Percentiles rank a stretch among this genome's conserved stretches.
Conservation (phyloP, 164 flowering plant genomes). For the Platanus orientalis region DNA sequence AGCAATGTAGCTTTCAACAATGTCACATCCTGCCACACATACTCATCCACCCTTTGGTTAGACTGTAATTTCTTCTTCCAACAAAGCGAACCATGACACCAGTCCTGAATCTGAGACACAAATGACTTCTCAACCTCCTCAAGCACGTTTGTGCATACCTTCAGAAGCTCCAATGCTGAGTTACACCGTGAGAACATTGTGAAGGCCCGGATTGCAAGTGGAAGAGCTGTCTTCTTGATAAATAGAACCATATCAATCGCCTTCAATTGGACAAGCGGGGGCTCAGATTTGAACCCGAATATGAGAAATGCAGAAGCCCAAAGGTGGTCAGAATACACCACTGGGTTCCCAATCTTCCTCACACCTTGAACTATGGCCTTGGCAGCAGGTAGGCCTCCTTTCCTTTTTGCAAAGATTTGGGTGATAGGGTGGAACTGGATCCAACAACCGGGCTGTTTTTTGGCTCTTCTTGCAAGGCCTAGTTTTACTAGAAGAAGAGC, state of each 20-base stretch:
- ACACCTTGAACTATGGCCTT: conserved; percentile 63
- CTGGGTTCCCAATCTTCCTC: conserved; percentile 50
- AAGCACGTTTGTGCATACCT: conserved; percentile 79
- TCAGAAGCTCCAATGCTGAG: conserved; percentile 75
- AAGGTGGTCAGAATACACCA: conserved; percentile 51
- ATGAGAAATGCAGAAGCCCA: conserved; percentile 87
- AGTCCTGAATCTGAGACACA: conserved; percentile 76
- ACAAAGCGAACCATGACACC: conserved; percentile 76
- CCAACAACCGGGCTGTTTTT: conserved; percentile 47
- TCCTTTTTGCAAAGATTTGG: conserved; percentile 48
- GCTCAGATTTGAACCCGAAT: conserved; percentile 85
- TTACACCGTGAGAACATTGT: conserved; percentile 72
- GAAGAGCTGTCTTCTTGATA: conserved; percentile 69
- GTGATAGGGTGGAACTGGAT: conserved; percentile 68
- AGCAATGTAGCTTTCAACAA: conserved; percentile 76
- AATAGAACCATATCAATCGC: conserved; percentile 65
- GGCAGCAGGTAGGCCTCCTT: conserved; percentile 48
- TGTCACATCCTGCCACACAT: conserved; percentile 88
- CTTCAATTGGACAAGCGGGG: conserved; percentile 65
- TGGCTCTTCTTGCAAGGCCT: conserved; percentile 66
- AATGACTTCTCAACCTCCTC: conserved; percentile 90
- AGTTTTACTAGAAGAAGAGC: conserved; percentile 62
- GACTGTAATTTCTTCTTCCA: conserved; percentile 59
- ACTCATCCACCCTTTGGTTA: conserved; percentile 63
- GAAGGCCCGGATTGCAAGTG: conserved; percentile 73